Percentiles rank a stretch among this genome's conserved stretches.
These are phyloP conservation scores for Saturnispora halmiae DNA, from an alignment of 805 yeast species.

Conservation along the genomic window DNA sequence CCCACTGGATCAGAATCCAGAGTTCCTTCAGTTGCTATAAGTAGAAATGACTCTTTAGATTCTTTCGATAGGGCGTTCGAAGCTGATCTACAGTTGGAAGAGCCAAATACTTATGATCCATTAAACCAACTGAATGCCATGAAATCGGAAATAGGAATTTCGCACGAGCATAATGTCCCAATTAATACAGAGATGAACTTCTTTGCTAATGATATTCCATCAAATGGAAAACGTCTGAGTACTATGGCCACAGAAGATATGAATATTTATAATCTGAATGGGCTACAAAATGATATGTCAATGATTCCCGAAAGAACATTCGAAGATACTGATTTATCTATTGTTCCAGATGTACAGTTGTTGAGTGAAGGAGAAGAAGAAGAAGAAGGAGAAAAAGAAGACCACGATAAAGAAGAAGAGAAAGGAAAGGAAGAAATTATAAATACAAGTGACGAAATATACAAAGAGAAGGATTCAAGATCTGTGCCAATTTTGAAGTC, in stretches of 20 bases:
- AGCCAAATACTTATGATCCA: slow-evolving; percentile 7
- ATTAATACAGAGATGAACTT: slow-evolving; percentile 1
- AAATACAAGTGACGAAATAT: too few species aligned
- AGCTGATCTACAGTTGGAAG: not conserved
- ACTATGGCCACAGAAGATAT: slow-evolving; percentile 27
- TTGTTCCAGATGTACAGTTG: slow-evolving; percentile 6
- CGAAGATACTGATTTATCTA: slow-evolving; percentile 16
- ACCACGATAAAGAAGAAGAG: not conserved
- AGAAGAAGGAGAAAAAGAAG: not conserved
- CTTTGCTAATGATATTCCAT: not conserved
- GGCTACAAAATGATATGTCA: slow-evolving; percentile 22
- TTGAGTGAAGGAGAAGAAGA: not conserved
- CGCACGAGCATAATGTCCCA: not conserved
- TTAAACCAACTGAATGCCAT: slow-evolving; percentile 10
- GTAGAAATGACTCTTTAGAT: slow-evolving; percentile 9
- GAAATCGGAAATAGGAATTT: not conserved
- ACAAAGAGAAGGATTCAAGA: too few species aligned
- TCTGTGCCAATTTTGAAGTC: too few species aligned
- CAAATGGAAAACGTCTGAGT: slow-evolving; percentile 16
- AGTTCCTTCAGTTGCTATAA: not conserved
- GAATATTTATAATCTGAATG: slow-evolving; percentile 22
- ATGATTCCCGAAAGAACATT: slow-evolving; percentile 29
- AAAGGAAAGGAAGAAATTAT: not conserved
- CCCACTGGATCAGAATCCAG: not conserved
- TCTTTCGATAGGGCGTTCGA: slow-evolving; percentile 15